Evolutionary conservation across 2,329 filamentous ascomycete species (phyloP).

Genomic region (Eurotiales sp.): DNA sequence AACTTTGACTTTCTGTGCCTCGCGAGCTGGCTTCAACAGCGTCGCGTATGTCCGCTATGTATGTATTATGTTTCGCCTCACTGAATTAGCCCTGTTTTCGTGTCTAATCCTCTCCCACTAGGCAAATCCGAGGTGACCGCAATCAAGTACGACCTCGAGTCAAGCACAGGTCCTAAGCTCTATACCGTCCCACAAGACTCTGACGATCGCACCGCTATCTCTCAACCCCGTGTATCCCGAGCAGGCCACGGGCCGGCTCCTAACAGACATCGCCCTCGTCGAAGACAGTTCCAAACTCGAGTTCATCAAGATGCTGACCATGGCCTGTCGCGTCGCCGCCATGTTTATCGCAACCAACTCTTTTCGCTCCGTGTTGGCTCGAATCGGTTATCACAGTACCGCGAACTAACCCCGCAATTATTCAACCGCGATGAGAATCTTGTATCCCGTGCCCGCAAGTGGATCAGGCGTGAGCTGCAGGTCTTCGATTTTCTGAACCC

Average conservation of each 20-base stretch:
- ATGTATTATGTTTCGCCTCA: conserved; percentile 28
- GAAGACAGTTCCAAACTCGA: conserved; percentile 18
- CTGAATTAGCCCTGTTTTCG: background rate
- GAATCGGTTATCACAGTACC: conserved; percentile 72
- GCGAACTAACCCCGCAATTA: conserved; percentile 64
- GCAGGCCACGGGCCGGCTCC: background rate
- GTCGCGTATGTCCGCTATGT: conserved; percentile 75
- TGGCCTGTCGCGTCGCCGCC: conserved; percentile 59
- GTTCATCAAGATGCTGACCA: conserved; percentile 26
- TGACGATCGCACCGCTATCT: conserved; percentile 16
- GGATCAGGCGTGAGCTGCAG: conserved; percentile 76
- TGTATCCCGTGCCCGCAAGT: conserved; percentile 71
- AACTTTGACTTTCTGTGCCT: conserved; percentile 86
- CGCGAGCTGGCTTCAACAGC: conserved; percentile 72
- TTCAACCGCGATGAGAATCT: conserved; percentile 65
- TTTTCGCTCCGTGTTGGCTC: conserved; percentile 80
- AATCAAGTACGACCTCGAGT: conserved; percentile 64
- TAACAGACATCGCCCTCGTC: conserved; percentile 12
- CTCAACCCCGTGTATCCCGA: background rate
- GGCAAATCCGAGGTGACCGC: conserved; percentile 52
- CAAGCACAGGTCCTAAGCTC: conserved; percentile 52
- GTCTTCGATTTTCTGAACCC: conserved; percentile 72
- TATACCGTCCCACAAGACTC: conserved; percentile 49
- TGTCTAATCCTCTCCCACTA: conserved; percentile 22
- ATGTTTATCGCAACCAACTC: conserved; percentile 68